Base-by-base conservation (phyloP, 345 rosid species). In the Hypericum androsaemum region DNA sequence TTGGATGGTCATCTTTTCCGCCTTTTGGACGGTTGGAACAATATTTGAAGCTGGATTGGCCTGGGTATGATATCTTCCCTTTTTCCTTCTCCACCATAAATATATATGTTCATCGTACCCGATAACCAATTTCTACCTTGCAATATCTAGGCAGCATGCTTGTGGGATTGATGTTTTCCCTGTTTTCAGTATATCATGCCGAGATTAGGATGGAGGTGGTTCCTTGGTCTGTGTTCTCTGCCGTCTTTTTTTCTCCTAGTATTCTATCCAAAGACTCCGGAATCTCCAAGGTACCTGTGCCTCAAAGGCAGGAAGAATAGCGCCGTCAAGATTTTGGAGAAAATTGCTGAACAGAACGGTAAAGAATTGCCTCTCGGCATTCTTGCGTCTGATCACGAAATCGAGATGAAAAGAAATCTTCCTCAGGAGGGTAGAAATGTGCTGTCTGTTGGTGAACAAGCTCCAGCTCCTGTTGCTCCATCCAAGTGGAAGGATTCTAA, bases 311-410 rank as follows among this genome's bases (percentile, higher is more conserved):
- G 43, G 53, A 39, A 32, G n/a, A 6, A 5, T 11, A 54, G 58
- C 32, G 69, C 63, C 15, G 49, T 28, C 9, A 40, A 11, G 37
- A 47, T 64, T 58, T 59, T 64, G 41, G 59, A 40, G 62, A 64
- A 64, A 17, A 52, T 64, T 35, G 58, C 69, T 51, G 8, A 14
- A 42, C 12, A 39, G 10, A 64, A 64, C 43, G 42, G 47, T 39
- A 16, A 47, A 46, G 37, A 64, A 16, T 50, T 64, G 5, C 69
- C 69, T 8, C 37, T 28, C 37, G 98, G 96, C 48, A 67, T 39
- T 61, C 95, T 92, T 66, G 78, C 69, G 41, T 63, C 88, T 35
- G 94, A 83, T 56, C 10, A 47, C 56, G 81, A 81, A 56, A 60
- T 69, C 2, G 89, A 81, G 67, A 54, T 69, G 8, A 64, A 58